Evolutionary conservation across 2,329 filamentous ascomycete genomes (phyloP), one percentile per base, ranked within the genome.

Genomic region (Paracorniculantispora psalliotae): DNA sequence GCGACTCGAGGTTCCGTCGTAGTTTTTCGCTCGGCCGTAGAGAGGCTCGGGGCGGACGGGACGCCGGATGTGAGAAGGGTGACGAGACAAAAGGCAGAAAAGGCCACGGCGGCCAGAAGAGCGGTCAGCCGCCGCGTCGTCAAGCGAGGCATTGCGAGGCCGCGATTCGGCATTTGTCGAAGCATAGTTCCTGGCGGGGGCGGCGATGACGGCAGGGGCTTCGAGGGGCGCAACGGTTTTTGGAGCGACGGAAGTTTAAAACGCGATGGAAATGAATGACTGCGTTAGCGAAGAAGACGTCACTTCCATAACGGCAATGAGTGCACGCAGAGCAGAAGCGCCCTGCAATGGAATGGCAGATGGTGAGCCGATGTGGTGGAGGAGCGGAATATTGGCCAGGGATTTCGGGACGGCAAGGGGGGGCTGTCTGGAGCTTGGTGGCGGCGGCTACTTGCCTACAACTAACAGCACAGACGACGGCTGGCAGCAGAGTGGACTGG

Each of bases 21-120:
- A 50, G 79, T 73, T 62, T 79, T 81, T 67, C 77, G 76, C 63
- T 82, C 77, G 65, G 77, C 77, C 61, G 75, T 75, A 52, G 77
- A 77, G n/a, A 82, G 71, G 54, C 76, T 78, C 28, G 79, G 76
- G 19, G 78, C 75, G 1, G 75, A 69, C n/a, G 78, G 77, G 54
- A 81, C 74, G 35, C 74, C 69, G 63, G 73, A 76, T 19, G 80
- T 79, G 12, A 85, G 71, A 15, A 77, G 79, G 62, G 81, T 76
- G 63, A 86, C 72, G 53, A 84, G 77, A 64, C 81, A 75, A 59
- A 86, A 66, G 60, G 80, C 81, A 63, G 85, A 80, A 41, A 84
- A 62, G 61, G 79, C 76, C 48, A 86, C 72, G 57, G 73, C 68
- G 59, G 78, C 72, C 43, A 86, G 73, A 23, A 86, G 72, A 55